Percentiles rank a stretch among this genome's conserved stretches.
Evolutionary conservation across 257 asterid species (phyloP).

Genomic region (Forsythia viridissima): DNA sequence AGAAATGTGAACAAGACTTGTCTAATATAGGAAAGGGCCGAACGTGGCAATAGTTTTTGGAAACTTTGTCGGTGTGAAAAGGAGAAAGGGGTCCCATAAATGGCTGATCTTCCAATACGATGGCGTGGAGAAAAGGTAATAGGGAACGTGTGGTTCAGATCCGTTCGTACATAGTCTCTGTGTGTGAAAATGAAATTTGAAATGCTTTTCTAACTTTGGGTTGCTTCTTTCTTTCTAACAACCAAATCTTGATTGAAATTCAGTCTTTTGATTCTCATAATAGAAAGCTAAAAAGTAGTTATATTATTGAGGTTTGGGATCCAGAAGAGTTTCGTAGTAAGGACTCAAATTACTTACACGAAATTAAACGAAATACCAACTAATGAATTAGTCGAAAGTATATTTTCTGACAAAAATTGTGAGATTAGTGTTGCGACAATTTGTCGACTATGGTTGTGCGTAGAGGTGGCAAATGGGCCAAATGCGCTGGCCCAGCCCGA

Average conservation of each 20-base stretch:
- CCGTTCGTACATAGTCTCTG: background rate
- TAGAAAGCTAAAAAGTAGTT: no score
- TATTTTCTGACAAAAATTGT: no score
- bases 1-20: background rate
- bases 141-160: background rate
- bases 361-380: no score
- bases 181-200: background rate
- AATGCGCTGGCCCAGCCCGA: no score
- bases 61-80: background rate
- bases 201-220: background rate
- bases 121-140: background rate
- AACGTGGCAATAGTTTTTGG: background rate
- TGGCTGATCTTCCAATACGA: background rate
- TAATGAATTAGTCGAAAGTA: no score
- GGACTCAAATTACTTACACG: no score
- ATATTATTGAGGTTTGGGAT: no score
- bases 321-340: no score
- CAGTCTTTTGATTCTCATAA: background rate
- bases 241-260: background rate
- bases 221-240: background rate
- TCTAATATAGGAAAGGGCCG: background rate
- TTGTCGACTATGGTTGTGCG: no score
- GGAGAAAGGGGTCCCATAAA: background rate
- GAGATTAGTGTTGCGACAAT: no score
- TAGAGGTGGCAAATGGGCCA: no score